Base-by-base conservation (phyloP, 2,329 filamentous ascomycete species). In the Pyrenochaeta sp. region DNA sequence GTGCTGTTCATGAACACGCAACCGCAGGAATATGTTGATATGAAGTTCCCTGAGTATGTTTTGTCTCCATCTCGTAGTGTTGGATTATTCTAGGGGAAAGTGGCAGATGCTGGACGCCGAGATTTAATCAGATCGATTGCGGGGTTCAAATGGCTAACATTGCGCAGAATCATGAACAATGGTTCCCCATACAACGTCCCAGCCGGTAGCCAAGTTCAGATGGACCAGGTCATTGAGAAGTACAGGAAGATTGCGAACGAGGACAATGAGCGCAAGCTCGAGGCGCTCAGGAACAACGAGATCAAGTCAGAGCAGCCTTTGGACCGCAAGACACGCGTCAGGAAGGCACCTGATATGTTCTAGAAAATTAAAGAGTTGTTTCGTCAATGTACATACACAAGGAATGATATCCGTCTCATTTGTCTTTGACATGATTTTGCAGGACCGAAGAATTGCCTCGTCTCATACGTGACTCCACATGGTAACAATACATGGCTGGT, bases 11-110 rank as follows among this genome's bases (percentile, higher is more conserved):
- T 75, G 60, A 78, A 79, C 58, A 63, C 69, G n/a, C 73, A 73
- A 66, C 77, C 81, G 27, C 75, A 79, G 60, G 78, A 75, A 48
- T 73, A 80, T 61, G 77, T 86, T 39, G 80, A 85, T 17, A 72
- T 90, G 73, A 83, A 76, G 69, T 86, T 83, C 65, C 86, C 84
- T 30, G 87, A 90, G 87, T 90, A 83, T 58, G 87, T 83, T 29
- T 9, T 33, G 33, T 9, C 35, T 20, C 37, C 9, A 33, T 6
- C 15, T n/a, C 15, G 37, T 7, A 15, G 17, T 9, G 7, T n/a
- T 14, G n/a, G 4, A 18, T 39, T 39, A 4, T 5, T 27, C 21
- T 2, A 11, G 12, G 4, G 39, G 6, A 42, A n/a, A 20, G 4
- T 31, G 20, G 6, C n/a, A 23, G 20, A 12, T 31, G 23, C 32